Percentiles rank a stretch among this genome's conserved stretches.
These are phyloP conservation scores for Vitis hybrid DNA, from an alignment of 177 flowering plant species.

Conservation along the genomic window DNA sequence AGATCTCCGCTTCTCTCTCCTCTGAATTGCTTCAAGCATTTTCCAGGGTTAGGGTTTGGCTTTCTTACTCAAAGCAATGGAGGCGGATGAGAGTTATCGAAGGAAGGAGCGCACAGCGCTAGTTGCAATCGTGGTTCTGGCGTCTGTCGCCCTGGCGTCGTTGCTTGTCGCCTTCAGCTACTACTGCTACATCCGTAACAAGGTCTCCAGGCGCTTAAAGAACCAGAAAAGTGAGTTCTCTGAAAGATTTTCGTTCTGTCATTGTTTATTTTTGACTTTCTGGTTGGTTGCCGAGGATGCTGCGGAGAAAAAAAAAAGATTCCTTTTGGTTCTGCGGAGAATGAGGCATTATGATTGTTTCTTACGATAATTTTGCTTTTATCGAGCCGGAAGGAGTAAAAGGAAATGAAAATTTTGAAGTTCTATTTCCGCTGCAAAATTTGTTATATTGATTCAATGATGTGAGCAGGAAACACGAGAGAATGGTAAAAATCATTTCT, in stretches of 20 bases:
- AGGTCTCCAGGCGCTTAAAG: constrained; percentile 60
- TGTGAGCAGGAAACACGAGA: no score
- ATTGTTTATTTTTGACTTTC: neutral
- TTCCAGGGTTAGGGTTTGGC: constrained; percentile 4
- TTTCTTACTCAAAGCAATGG: constrained; percentile 17
- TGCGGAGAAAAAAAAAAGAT: neutral
- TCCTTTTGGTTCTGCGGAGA: neutral
- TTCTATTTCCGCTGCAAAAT: no score
- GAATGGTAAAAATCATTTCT: no score
- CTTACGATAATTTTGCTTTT: neutral
- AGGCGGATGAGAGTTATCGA: constrained; percentile 26
- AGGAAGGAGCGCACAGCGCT: constrained; percentile 45
- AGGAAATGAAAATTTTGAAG: no score
- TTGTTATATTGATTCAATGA: no score
- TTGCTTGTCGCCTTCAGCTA: constrained; percentile 79
- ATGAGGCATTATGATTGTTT: neutral
- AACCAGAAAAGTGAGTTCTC: constrained; percentile 37
- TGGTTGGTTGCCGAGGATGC: neutral
- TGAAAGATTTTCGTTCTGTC: no score
- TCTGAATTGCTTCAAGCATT: neutral
- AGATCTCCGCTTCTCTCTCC: neutral
- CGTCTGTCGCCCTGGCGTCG: constrained; percentile 65
- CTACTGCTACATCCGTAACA: constrained; percentile 86
- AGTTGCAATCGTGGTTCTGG: constrained; percentile 60
- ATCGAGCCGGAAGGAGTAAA: no score